Conservation (phyloP, 108 stramenopile species). For the Cyclostephanos invisitatus region DNA sequence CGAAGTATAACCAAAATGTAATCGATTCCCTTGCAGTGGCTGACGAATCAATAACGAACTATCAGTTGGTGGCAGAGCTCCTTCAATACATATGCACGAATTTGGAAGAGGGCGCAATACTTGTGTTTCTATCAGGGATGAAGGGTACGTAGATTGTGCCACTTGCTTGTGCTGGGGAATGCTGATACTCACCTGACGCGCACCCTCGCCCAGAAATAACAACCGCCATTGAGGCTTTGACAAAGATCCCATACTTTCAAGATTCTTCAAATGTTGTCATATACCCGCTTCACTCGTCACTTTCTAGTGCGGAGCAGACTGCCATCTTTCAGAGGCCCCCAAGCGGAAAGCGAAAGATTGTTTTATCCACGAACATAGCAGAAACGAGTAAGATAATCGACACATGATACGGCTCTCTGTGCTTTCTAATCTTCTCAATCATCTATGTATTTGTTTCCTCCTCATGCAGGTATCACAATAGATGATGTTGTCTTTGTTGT, state of each 20-base stretch:
- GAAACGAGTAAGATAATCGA: slow-evolving; percentile 39
- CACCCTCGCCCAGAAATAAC: slow-evolving; percentile 68
- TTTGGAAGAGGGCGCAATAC: slow-evolving; percentile 74
- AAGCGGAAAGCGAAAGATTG: slow-evolving; percentile 72
- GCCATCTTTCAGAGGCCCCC: slow-evolving; percentile 73
- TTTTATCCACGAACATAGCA: slow-evolving; percentile 85
- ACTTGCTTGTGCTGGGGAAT: neutral
- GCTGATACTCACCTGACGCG: neutral
- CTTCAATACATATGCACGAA: slow-evolving; percentile 58
- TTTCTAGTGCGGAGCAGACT: slow-evolving; percentile 73
- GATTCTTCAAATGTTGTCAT: slow-evolving; percentile 49
- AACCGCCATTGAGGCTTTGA: slow-evolving; percentile 69
- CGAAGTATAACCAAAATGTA: slow-evolving; percentile 60
- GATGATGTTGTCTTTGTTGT: slow-evolving; percentile 82
- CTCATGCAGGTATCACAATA: slow-evolving; percentile 43
- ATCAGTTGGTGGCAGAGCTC: slow-evolving; percentile 63
- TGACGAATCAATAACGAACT: slow-evolving; percentile 79
- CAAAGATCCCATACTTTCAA: slow-evolving; percentile 62
- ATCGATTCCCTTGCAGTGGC: slow-evolving; percentile 71
- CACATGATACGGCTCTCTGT: neutral
- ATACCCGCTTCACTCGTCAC: slow-evolving; percentile 70
- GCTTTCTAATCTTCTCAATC: slow-evolving; percentile 1
- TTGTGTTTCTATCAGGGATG: slow-evolving; percentile 86
- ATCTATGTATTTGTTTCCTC: neutral
- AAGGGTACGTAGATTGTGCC: neutral